phyloP scores from a whole-genome alignment of 768 basidiomycete genomes.

The Rhodotorula paludigena region DNA sequence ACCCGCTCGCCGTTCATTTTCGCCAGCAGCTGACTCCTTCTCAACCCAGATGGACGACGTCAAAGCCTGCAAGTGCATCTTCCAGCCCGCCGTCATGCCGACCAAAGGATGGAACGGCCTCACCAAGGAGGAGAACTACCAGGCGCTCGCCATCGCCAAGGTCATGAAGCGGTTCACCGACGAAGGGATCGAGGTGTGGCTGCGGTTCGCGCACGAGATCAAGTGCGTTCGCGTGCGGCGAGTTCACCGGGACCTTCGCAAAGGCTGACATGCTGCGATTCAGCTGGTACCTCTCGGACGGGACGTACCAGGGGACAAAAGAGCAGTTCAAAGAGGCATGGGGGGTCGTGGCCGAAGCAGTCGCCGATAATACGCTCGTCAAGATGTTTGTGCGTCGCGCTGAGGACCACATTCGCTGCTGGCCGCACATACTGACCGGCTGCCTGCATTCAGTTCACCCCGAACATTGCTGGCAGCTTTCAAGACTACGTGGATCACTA shows the following conservation, averaged over 20 bases:
- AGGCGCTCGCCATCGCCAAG: slow-evolving; percentile 40
- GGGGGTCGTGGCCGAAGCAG: slow-evolving; percentile 35
- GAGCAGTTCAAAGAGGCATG: slow-evolving; percentile 41
- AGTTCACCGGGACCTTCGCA: no score
- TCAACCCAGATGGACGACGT: slow-evolving; percentile 19
- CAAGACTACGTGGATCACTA: slow-evolving; percentile 34
- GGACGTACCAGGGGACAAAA: slow-evolving; percentile 37
- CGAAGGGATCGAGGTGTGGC: slow-evolving; percentile 43
- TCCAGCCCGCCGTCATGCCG: slow-evolving; percentile 36
- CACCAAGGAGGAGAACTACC: slow-evolving; percentile 34
- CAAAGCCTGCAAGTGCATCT: slow-evolving; percentile 30
- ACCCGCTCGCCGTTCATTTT: neutral
- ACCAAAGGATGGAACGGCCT: slow-evolving; percentile 39
- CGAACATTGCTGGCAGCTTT: slow-evolving; percentile 33
- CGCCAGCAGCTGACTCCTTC: neutral
- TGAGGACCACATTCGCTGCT: neutral
- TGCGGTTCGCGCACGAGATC: slow-evolving; percentile 35
- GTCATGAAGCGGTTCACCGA: slow-evolving; percentile 44
- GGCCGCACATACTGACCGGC: no score
- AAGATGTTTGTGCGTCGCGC: slow-evolving; percentile 37
- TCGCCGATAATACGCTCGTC: slow-evolving; percentile 29
- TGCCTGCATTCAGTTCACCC: slow-evolving; percentile 13
- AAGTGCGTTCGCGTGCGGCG: neutral
- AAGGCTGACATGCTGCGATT: no score
- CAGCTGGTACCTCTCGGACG: slow-evolving; percentile 25